These are phyloP conservation scores for Meira miltonrushii DNA, from an alignment of 1,284 basidiomycete genomes.

Conservation along the genomic window DNA sequence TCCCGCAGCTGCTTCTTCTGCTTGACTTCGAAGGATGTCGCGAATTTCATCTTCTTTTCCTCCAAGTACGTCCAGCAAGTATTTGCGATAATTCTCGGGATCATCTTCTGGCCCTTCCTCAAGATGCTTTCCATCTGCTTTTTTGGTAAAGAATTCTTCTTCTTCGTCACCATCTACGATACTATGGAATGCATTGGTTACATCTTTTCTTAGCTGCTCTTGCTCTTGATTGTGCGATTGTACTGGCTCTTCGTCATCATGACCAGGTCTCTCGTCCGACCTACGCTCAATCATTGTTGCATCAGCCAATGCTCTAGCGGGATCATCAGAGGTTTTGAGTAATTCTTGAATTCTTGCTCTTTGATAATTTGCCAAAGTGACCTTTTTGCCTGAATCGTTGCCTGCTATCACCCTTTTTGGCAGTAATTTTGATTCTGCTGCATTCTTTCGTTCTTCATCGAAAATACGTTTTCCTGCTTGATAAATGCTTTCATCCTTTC, in stretches of 20 bases:
- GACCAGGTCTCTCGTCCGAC: neutral
- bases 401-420: constrained; percentile 16
- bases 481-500: constrained; percentile 78
- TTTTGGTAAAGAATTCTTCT: constrained; percentile 63
- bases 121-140: constrained; percentile 58
- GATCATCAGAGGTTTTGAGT: constrained; percentile 38
- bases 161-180: constrained; percentile 57
- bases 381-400: constrained; percentile 29
- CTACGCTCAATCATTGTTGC: constrained; percentile 31
- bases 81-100: constrained; percentile 73
- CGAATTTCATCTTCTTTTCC: constrained; percentile 53
- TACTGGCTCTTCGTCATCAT: constrained; percentile 15
- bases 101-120: constrained; percentile 68
- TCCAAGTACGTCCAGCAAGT: constrained; percentile 75
- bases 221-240: constrained; percentile 74
- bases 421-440: constrained; percentile 6
- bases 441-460: constrained; percentile 21
- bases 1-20: constrained; percentile 19
- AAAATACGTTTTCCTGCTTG: constrained; percentile 56
- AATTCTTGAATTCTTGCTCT: constrained; percentile 42
- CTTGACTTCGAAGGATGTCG: constrained; percentile 22
- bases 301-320: constrained; percentile 45
- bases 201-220: constrained; percentile 69
- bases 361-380: constrained; percentile 50
- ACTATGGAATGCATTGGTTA: constrained; percentile 71